Evolutionary conservation across 2,329 filamentous ascomycete species (phyloP).

Genomic region (Alternaria triticimaculans): DNA sequence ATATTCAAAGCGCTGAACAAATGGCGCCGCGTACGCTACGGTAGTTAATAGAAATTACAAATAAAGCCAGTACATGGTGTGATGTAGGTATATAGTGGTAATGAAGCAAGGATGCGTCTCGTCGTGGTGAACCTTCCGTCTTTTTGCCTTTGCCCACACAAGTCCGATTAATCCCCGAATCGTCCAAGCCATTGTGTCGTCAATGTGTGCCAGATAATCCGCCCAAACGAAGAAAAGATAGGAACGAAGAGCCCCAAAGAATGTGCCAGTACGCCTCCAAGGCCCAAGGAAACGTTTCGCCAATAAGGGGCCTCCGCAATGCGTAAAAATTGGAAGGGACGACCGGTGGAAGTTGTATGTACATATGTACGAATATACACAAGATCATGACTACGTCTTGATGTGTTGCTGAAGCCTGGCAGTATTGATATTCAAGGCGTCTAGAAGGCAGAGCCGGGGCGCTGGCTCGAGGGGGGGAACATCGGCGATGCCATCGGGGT

Average conservation of each 20-base stretch:
- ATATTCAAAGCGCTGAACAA: not conserved
- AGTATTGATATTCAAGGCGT: not conserved
- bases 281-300: not conserved
- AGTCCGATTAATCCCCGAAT: not conserved
- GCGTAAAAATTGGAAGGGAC: not conserved
- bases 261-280: not conserved
- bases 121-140: not conserved
- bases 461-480: conserved; percentile 18
- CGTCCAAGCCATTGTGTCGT: not conserved
- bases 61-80: not conserved
- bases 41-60: conserved; percentile 8
- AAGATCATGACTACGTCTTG: not conserved
- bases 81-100: not conserved
- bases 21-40: not conserved
- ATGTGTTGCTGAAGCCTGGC: not conserved
- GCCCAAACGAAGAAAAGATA: not conserved
- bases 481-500: conserved; percentile 35
- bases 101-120: not conserved
- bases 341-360: not conserved
- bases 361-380: not conserved
- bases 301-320: not conserved
- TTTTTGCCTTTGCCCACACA: not conserved
- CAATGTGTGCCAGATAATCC: not conserved
- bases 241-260: not conserved
- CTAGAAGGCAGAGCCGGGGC: conserved; percentile 31